Base-by-base conservation (phyloP, 768 basidiomycete genomes). In the Leccinum ochraceum region DNA sequence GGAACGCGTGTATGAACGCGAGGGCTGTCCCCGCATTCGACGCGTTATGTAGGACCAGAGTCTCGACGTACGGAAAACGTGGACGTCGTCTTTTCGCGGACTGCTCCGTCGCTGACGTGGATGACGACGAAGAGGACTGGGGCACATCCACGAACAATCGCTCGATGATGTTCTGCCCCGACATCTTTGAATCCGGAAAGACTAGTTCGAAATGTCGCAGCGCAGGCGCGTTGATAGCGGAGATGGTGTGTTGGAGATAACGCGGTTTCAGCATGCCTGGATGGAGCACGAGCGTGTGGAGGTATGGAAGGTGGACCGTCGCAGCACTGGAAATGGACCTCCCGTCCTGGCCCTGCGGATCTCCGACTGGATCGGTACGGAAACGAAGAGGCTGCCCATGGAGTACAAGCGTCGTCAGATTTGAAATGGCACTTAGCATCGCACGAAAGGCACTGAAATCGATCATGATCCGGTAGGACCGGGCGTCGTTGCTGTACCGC, bases 151-250 rank as follows among this genome's bases (percentile, higher is more conserved):
- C 54, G 32, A 73, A 73, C 46, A 73, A 54, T 20, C 63, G 67
- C 50, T 73, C 67, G 28, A 63, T 55, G 36, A 73, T 39, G 24
- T 57, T 73, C 52, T 71, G 73, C 3, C 73, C 73, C 4, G 66
- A 67, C 1, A 67, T 56, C 37, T 63, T 69, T 2, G 71, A 71
- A 50, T 74, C 73, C 9, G 72, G 73, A 32, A 74, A 73, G 42
- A 75, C 63, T 9, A 73, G 73, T 37, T 73, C 73, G 26, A 73
- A 73, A 20, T 73, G 73, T 42, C 69, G 73, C 8, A 73, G 64
- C 10, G 62, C 65, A 3, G 73, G 72, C 0, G 71, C 73, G 13
- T 65, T 63, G 22, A 73, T 66, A 30, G 69, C 66, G 4, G 73
- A 66, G 24, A 73, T 61, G 17, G 69, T 69, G 26, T 73, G 66